Conservation (phyloP, 495 filamentous ascomycete genomes). For the Diplogelasinospora grovesii region DNA sequence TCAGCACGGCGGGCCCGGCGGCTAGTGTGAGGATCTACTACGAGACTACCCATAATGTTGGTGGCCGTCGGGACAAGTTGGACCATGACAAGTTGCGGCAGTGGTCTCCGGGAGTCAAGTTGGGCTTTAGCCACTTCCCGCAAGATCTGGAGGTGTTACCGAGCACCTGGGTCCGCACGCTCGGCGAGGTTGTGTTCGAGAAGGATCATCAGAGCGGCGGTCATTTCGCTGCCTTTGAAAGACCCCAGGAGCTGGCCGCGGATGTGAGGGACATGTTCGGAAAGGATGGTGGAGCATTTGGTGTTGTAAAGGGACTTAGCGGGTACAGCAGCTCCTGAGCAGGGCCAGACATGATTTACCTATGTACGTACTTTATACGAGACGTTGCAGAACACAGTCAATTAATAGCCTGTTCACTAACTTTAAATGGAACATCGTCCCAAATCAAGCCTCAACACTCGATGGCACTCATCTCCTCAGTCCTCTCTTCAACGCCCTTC, state of each 20-base stretch:
- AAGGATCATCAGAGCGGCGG: slow-evolving; percentile 48
- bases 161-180: slow-evolving; percentile 36
- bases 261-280: slow-evolving; percentile 56
- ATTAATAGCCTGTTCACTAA: too few relatives aligned
- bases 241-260: slow-evolving; percentile 43
- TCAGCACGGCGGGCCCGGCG: slow-evolving; percentile 49
- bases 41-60: slow-evolving; percentile 38
- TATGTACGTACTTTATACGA: too few relatives aligned
- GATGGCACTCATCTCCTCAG: too few relatives aligned
- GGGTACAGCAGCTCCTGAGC: too few relatives aligned
- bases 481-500: too few relatives aligned
- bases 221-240: slow-evolving; percentile 58
- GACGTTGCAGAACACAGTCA: too few relatives aligned
- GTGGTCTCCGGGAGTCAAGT: slow-evolving; percentile 35
- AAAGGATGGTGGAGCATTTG: slow-evolving; percentile 21
- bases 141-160: slow-evolving; percentile 48
- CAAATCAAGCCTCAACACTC: too few relatives aligned
- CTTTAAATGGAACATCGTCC: too few relatives aligned
- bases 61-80: background rate
- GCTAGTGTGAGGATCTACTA: slow-evolving; percentile 57
- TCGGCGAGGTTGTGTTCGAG: slow-evolving; percentile 52
- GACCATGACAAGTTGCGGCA: slow-evolving; percentile 7
- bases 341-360: too few relatives aligned
- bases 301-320: too few relatives aligned
- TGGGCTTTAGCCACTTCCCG: slow-evolving; percentile 49